Evolutionary conservation across 441 rosid genomes (phyloP).

Genomic region (Macaranga tanarius): DNA sequence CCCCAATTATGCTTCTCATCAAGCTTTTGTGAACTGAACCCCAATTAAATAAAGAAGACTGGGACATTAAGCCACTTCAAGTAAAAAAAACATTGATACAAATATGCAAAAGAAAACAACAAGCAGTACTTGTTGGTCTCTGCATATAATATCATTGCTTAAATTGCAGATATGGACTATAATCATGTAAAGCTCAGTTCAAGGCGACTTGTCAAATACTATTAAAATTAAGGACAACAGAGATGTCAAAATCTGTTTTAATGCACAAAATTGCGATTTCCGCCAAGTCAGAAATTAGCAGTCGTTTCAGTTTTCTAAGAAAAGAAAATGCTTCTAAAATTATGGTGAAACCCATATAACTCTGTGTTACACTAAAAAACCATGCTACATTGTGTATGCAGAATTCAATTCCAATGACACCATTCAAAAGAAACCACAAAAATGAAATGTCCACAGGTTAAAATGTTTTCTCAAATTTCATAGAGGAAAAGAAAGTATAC

Average conservation of each 20-base stretch:
- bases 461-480: background rate
- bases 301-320: background rate
- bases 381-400: background rate
- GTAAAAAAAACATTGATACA: background rate
- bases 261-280: background rate
- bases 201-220: background rate
- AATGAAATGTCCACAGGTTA: background rate
- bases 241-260: background rate
- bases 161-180: background rate
- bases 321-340: background rate
- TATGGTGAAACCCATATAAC: background rate
- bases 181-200: background rate
- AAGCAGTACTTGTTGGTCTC: background rate
- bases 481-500: conserved; percentile 1
- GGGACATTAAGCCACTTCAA: background rate
- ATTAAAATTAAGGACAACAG: background rate
- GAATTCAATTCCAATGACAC: background rate
- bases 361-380: background rate
- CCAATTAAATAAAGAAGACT: background rate
- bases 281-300: background rate
- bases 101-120: background rate
- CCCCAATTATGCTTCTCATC: background rate
- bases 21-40: background rate
- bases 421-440: background rate
- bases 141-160: background rate